Base-by-base conservation (phyloP, 2,329 filamentous ascomycete genomes). In the Penicillium sp. region DNA sequence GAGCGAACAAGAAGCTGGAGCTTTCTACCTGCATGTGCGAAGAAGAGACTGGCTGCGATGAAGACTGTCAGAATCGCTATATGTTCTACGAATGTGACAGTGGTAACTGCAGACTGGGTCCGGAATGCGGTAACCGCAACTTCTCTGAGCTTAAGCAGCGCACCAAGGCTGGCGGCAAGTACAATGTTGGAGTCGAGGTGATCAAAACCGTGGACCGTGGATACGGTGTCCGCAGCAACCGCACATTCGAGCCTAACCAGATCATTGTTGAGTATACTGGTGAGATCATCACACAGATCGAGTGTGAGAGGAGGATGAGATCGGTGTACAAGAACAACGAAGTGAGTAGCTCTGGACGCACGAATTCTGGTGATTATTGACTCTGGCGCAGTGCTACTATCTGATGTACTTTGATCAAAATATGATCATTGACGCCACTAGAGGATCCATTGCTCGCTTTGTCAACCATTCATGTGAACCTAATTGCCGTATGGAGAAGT, bases 251-350 rank as follows among this genome's bases (percentile, higher is more conserved):
- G 52, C 84, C 92, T 1, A 86, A 93, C 65, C 91, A 97, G 75
- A 95, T 99, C 69, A 97, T 99, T 67, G 93, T 97, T 76, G 94
- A 99, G 68, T 99, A 99, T 68, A 93, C 92, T 0, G 94, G 94
- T 38, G 94, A 99, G 73, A 96, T 99, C 62, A 95, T 99, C 66
- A 96, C 91, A 0, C 90, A 95, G 67, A 86, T 87, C 28, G 94
- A 99, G 70, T 96, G 92, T 67, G 91, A 97, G 69, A 84, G 88
- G 43, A 86, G 94, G 50, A 96, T 97, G 92, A 90, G 89, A 54
- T 88, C 93, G 57, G 83, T 88, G 53, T 99, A 99, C 77, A 95
- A 94, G 72, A 84, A 96, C 69, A 95, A 96, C 64, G 87, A 94
- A 75, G 91, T 95, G 71, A 71, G 84, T 71, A 26, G 15, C 8